Base-by-base conservation (phyloP, 352 stramenopile species). In the Achlya hypogyna region DNA sequence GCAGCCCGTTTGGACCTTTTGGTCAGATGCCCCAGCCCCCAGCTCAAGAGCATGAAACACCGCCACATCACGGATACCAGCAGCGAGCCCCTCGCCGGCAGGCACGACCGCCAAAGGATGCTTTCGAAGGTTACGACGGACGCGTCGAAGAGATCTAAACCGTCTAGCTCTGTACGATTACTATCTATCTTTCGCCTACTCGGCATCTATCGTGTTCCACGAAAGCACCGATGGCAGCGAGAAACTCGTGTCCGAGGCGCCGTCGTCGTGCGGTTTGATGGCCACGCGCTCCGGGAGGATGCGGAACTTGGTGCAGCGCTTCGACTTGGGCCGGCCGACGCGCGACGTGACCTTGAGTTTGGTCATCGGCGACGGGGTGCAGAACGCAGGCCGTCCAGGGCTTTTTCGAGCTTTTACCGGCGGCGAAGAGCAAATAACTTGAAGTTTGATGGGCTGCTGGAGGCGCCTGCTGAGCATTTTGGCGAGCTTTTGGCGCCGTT, bases 331-430 rank as follows among this genome's bases (percentile, higher is more conserved):
- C 2, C 75, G 76, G 1, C 85, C 85, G 75, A 93, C 88, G 29
- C 91, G 81, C 29, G 90, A 82, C 6, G 75, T 90, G 69, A 72
- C 87, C 40, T 87, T 87, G 27, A 92, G 69, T 56, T 89, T 89
- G 70, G 87, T 83, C 60, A 90, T 81, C 0, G 85, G 85, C 29
- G 85, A 93, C 60, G 85, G 85, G 22, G 85, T 93, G 51, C 81
- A 92, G 38, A 91, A 72, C 74, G 73, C 47, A 38, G 0, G 1
- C 14, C 14, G 27, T n/a, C 3, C n/a, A 9, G 16, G 2, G n/a
- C 12, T 9, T 40, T 47, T 8, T 10, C 53, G 12, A 18, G 18
- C 8, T 56, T 56, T n/a, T n/a, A n/a, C n/a, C 12, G 38, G 14
- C 25, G 49, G 49, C 49, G 49, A 56, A 4, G 49, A 10, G 8